These are phyloP conservation scores for Nymphaea thermarum DNA, from an alignment of 164 flowering plant species.

Conservation along the genomic window DNA sequence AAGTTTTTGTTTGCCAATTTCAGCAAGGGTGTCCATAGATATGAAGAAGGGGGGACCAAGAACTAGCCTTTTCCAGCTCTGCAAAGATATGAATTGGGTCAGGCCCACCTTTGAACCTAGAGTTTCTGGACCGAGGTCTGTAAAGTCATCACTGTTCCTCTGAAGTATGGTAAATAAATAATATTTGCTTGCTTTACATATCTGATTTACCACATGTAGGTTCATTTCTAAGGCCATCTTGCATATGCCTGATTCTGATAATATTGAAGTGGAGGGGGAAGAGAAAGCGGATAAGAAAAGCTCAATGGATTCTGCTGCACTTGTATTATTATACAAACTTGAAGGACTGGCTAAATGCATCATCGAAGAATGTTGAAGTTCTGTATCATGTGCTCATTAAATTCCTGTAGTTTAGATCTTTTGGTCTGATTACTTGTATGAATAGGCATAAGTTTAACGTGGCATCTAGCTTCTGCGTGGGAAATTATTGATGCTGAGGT, in stretches of 20 bases:
- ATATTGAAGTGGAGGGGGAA: conserved; percentile 44
- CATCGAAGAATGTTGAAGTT: conserved; percentile 12
- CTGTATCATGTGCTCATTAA: not conserved
- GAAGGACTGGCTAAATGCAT: conserved; percentile 32
- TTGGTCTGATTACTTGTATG: not conserved
- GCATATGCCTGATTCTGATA: conserved; percentile 43
- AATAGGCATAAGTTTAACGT: conserved; percentile 19
- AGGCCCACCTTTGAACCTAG: conserved; percentile 50
- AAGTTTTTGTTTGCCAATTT: conserved; percentile 3
- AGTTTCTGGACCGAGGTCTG: conserved; percentile 50
- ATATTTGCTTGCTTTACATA: conserved; percentile 10
- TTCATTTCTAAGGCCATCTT: conserved; percentile 44
- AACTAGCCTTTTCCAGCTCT: conserved; percentile 38
- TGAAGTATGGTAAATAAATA: not conserved
- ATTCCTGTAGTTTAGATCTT: not conserved
- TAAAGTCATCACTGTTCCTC: not conserved
- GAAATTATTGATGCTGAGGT: too few relatives aligned
- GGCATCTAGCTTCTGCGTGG: too few relatives aligned
- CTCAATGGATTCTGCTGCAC: conserved; percentile 74
- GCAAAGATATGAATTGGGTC: conserved; percentile 66
- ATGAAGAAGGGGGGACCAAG: conserved; percentile 87
- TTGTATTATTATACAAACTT: conserved; percentile 49
- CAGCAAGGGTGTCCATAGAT: conserved; percentile 39
- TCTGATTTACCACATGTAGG: conserved; percentile 28
- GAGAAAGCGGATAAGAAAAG: conserved; percentile 71